Base-by-base conservation (phyloP, 495 filamentous ascomycete genomes). In the Penicillium salamii region DNA sequence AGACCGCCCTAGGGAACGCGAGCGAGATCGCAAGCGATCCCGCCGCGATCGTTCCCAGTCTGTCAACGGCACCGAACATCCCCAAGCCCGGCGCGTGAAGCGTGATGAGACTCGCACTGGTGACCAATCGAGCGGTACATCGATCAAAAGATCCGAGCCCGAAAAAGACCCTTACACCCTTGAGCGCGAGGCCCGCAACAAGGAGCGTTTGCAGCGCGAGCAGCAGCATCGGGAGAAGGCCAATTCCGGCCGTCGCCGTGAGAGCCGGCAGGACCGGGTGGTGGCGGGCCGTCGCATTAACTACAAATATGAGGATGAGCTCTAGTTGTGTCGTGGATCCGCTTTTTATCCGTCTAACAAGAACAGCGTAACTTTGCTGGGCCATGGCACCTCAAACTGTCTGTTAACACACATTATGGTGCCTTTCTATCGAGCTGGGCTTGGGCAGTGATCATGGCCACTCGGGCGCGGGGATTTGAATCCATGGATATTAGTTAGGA, bases 121-220 rank as follows among this genome's bases (percentile, higher is more conserved):
- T n/a, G 43, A 51, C 40, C 61, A 54, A 7, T 32, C 52, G 21
- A 58, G 31, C 13, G 54, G 58, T 32, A 32, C 45, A 3, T n/a
- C 59, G 0, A 20, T 43, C 3, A 42, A 32, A 9, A 39, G 12
- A 17, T 12, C 63, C 14, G 74, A 73, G 7, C 72, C 75, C 0
- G 69, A 71, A 11, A 74, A 78, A 54, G 86, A 96, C 60, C 82
- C 85, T 0, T 84, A 91, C 57, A 85, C 86, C 0, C 70, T 85
- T 1, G 90, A 92, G 59, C 84, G 90, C 13, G 87, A 90, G 62
- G 83, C 83, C 11, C 77, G 87, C 12, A 84, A 90, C 50, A 76
- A 86, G 9, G 90, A 92, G 62, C 77, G 90, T 9, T 64, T 91
- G 36, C 73, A 87, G 5, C 88, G 88, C 52, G 90, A 95, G 63